phyloP scores from a whole-genome alignment of 352 stramenopile genomes.

The Pythium graminicola region DNA sequence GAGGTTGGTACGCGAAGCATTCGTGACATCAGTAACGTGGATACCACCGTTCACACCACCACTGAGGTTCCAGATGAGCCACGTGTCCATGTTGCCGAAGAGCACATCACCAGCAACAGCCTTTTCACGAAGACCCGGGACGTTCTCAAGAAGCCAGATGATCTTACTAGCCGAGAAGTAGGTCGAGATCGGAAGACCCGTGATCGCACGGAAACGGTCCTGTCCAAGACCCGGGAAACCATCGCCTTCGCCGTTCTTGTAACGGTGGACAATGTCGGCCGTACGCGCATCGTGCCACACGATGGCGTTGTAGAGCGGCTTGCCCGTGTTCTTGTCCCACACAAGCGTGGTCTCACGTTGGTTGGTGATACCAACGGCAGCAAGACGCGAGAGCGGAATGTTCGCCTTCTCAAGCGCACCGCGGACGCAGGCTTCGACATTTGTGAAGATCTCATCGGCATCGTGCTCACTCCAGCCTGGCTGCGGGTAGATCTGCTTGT shows the following conservation, averaged over 20 bases:
- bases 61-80: constrained; percentile 94
- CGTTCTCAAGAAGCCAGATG: constrained; percentile 96
- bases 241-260: constrained; percentile 57
- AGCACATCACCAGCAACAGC: constrained; percentile 80
- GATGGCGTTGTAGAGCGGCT: constrained; percentile 97
- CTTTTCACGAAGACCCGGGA: constrained; percentile 83
- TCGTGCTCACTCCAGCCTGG: constrained; percentile 97
- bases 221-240: constrained; percentile 43
- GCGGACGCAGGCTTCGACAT: constrained; percentile 68
- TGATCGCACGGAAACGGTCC: constrained; percentile 75
- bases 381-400: constrained; percentile 68
- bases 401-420: constrained; percentile 63
- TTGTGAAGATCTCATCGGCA: constrained; percentile 93
- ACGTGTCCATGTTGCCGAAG: constrained; percentile 99
- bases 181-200: constrained; percentile 93
- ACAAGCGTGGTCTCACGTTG: constrained; percentile 97
- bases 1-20: constrained; percentile 95
- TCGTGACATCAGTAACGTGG: constrained; percentile 97
- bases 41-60: constrained; percentile 45
- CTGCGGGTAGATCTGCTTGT: constrained; percentile 95
- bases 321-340: constrained; percentile 94
- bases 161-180: constrained; percentile 99
- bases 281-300: constrained; percentile 98
- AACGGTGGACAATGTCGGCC: constrained; percentile 78
- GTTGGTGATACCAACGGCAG: constrained; percentile 98